These are phyloP conservation scores for Zasmidium cellare DNA, from an alignment of 2,329 filamentous ascomycete genomes.

Conservation along the genomic window DNA sequence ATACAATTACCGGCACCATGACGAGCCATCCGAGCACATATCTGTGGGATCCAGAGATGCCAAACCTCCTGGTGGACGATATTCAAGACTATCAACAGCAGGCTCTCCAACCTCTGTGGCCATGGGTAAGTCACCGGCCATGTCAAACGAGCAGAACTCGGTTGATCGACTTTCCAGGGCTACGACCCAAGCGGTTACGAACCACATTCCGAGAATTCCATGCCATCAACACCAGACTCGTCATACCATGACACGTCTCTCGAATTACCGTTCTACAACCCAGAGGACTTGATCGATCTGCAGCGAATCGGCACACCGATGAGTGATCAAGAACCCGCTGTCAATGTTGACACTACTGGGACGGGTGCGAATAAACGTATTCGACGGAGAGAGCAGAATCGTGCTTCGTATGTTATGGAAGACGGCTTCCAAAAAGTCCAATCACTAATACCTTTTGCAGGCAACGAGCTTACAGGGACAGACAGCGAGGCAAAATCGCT, in stretches of 20 bases:
- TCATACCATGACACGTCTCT: background rate
- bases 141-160: background rate
- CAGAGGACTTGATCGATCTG: slow-evolving; percentile 10
- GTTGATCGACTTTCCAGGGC: background rate
- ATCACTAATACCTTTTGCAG: background rate
- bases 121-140: background rate
- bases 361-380: background rate
- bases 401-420: background rate
- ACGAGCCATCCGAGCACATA: background rate
- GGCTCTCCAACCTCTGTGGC: background rate
- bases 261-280: background rate
- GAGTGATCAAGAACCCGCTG: background rate
- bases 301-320: slow-evolving; percentile 6
- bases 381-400: slow-evolving; percentile 3
- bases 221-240: background rate
- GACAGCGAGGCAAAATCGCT: slow-evolving; percentile 12
- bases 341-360: background rate
- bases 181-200: background rate
- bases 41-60: background rate
- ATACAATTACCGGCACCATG: background rate
- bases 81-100: background rate
- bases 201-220: background rate
- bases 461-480: slow-evolving; percentile 11
- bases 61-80: background rate
- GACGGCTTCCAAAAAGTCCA: background rate